Base-by-base conservation (phyloP, 345 rosid species). In the Microcos paniculata region DNA sequence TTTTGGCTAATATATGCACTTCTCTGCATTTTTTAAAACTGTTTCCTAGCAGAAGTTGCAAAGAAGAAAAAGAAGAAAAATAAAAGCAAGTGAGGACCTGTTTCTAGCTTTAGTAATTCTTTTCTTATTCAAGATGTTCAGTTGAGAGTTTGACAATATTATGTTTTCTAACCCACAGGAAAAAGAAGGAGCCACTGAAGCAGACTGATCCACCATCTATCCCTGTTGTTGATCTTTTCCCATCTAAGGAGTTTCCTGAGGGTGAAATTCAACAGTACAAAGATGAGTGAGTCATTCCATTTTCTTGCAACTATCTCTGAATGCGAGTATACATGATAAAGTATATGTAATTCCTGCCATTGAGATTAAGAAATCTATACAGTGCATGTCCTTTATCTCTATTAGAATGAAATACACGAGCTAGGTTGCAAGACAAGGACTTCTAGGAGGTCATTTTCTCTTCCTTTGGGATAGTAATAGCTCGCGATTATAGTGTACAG, bases 41-140 rank as follows among this genome's bases (percentile, higher is more conserved):
- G 19, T 10, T 79, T 35, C 53, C 13, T 74, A 79, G 85, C 89
- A 80, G 97, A 90, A 77, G 79, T 79, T 75, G 26, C 92, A 62
- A 95, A 91, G 88, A 96, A 96, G 94, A 93, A 92, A 82, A 96
- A 92, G 92, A 96, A 92, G 87, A 96, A 92, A 82, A 93, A 84
- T 75, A 96, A 90, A 88, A 93, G 94, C 99, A 96, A 90, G 99
- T 92, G 82, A 90, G 94, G 64, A 64, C 66, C 63, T 69, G 30
- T 83, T 58, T 59, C 53, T 45, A 28, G 62, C 40, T 61, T 76
- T 52, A 33, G 16, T 53, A 38, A 52, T 23, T 57, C 45, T 13
- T 71, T 71, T 58, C 52, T 42, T 56, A 26, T 51, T 35, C 26
- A 63, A 24, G 6, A 45, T 52, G 49, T 66, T 28, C 21, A 1